A percentile compares a stretch with the other conserved stretches of the same genome.
phyloP scores from a whole-genome alignment of 768 basidiomycete genomes.

The Termitomyces bulborhizus region DNA sequence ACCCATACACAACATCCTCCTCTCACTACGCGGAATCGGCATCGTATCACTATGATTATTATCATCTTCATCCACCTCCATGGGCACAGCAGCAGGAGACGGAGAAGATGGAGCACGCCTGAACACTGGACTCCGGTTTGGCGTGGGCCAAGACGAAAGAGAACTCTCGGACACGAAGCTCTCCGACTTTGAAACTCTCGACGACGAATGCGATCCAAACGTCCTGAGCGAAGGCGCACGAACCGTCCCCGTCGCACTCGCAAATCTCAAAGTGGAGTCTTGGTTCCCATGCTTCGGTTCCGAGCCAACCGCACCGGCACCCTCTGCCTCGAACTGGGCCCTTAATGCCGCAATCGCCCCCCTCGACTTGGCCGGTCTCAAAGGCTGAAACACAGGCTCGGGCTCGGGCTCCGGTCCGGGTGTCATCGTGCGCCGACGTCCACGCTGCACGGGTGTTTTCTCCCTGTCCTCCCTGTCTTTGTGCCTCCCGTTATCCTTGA shows the following conservation, averaged over 20 bases:
- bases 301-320: neutral
- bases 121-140: conserved; percentile 26
- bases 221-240: conserved; percentile 34
- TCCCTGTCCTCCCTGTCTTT: neutral
- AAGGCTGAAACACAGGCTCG: conserved; percentile 50
- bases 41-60: conserved; percentile 10
- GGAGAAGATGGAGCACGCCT: conserved; percentile 23
- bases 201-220: conserved; percentile 28
- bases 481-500: neutral
- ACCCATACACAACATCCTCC: conserved; percentile 53
- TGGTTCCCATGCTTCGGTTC: too few relatives aligned
- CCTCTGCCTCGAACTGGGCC: conserved; percentile 18
- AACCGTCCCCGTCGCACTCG: conserved; percentile 4
- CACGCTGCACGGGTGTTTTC: conserved; percentile 32
- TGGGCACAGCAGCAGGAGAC: neutral
- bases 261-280: neutral
- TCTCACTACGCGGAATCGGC: conserved; percentile 43
- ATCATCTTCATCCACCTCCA: conserved; percentile 11
- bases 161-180: conserved; percentile 3
- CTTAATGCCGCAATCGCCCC: conserved; percentile 10
- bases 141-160: conserved; percentile 7
- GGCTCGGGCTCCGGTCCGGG: conserved; percentile 51
- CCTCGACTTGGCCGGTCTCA: conserved; percentile 40
- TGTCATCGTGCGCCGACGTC: conserved; percentile 42
- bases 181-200: conserved; percentile 1